phyloP scores from a whole-genome alignment of 2,329 filamentous ascomycete genomes.

The Epichloe uncinata region DNA sequence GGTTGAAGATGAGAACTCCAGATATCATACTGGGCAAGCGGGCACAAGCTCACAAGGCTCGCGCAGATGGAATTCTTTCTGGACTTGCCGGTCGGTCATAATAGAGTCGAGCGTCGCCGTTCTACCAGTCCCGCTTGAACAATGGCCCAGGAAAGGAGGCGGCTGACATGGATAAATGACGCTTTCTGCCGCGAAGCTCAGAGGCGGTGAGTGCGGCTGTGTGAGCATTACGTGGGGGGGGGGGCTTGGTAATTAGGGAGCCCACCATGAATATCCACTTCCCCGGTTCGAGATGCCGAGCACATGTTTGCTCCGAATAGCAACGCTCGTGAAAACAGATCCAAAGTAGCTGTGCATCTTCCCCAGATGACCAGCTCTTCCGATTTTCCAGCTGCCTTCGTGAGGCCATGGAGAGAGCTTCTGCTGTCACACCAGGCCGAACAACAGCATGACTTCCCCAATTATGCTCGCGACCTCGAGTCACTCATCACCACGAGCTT shows the following conservation, averaged over 20 bases:
- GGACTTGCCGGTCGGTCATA: neutral
- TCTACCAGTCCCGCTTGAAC: neutral
- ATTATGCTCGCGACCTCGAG: slow-evolving; percentile 28
- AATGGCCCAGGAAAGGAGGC: slow-evolving; percentile 1
- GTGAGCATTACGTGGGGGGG: too few species aligned
- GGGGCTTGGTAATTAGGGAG: too few species aligned
- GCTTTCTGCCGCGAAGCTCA: slow-evolving; percentile 5
- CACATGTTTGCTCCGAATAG: too few species aligned
- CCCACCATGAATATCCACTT: too few species aligned
- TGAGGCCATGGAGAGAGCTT: slow-evolving; percentile 24
- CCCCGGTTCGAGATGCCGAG: too few species aligned
- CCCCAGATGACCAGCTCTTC: neutral
- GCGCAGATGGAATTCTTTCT: neutral
- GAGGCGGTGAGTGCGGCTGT: slow-evolving; percentile 4
- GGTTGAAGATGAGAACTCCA: slow-evolving; percentile 95
- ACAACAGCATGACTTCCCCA: slow-evolving; percentile 31
- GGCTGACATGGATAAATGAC: neutral
- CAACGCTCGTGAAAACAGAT: too few species aligned
- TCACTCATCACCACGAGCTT: slow-evolving; percentile 35
- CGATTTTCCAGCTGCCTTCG: slow-evolving; percentile 24
- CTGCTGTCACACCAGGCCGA: slow-evolving; percentile 20
- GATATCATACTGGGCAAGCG: slow-evolving; percentile 62
- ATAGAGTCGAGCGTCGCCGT: neutral
- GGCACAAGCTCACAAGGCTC: neutral
- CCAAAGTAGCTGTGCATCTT: neutral